Evolutionary conservation across 257 asterid species (phyloP).

Genomic region (Solanum raphanifolium): DNA sequence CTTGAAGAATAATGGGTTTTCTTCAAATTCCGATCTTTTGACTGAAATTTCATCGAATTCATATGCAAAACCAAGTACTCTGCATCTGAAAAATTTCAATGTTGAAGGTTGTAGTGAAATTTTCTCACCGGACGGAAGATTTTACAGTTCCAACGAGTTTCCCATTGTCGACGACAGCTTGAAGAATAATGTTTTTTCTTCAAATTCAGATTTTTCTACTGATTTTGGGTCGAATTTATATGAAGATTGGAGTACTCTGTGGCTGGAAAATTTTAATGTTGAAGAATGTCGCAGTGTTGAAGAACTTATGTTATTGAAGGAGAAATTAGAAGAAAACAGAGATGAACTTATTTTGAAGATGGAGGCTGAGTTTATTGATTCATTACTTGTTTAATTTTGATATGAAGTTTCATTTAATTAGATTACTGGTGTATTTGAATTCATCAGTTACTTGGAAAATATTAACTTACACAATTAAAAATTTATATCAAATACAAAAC

Average conservation of each 20-base stretch:
- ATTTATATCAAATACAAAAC: background rate
- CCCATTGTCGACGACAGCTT: background rate
- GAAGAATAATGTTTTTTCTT: background rate
- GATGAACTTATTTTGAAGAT: background rate
- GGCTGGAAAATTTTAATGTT: background rate
- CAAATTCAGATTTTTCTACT: background rate
- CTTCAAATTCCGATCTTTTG: background rate
- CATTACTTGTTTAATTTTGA: background rate
- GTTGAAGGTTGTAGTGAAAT: background rate
- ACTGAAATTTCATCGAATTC: background rate
- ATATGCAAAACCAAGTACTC: background rate
- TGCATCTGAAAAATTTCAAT: background rate
- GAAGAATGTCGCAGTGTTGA: background rate
- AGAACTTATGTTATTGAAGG: background rate
- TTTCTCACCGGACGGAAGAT: background rate
- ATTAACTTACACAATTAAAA: background rate
- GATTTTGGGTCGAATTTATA: no score
- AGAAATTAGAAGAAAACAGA: background rate
- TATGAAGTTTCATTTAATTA: background rate
- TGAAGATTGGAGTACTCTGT: background rate
- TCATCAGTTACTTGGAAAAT: background rate
- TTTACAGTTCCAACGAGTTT: background rate
- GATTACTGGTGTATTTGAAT: background rate
- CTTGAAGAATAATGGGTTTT: background rate
- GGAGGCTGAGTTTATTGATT: background rate